phyloP scores from a whole-genome alignment of 345 rosid species.

The Cardiospermum halicacabum region DNA sequence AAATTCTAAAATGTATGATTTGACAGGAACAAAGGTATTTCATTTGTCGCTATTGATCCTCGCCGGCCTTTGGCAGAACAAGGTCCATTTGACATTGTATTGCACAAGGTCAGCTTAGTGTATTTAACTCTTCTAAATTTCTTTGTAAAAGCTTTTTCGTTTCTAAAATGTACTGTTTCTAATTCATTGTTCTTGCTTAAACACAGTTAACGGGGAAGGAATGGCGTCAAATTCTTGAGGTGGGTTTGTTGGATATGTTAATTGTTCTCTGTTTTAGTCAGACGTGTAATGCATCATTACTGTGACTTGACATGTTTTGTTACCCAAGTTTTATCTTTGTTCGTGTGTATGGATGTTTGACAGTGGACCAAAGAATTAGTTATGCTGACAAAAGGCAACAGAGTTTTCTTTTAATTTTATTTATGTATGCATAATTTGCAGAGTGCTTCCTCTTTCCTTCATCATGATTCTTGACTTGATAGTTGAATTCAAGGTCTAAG shows the following conservation, averaged over 20 bases:
- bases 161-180: neutral
- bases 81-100: conserved; percentile 76
- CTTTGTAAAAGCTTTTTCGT: too few relatives aligned
- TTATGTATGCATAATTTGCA: conserved; percentile 40
- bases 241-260: conserved; percentile 21
- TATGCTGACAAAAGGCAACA: conserved; percentile 6
- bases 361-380: conserved; percentile 19
- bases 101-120: conserved; percentile 59
- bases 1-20: neutral
- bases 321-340: neutral
- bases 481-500: conserved; percentile 41
- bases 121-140: neutral
- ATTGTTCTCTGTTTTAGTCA: conserved; percentile 1
- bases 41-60: conserved; percentile 72
- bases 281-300: neutral
- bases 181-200: conserved; percentile 5
- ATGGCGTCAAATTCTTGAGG: conserved; percentile 84
- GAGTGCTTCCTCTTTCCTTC: conserved; percentile 44
- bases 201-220: conserved; percentile 62
- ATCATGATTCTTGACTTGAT: conserved; percentile 45
- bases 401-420: conserved; percentile 28
- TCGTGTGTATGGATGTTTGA: neutral
- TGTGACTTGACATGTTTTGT: conserved; percentile 1
- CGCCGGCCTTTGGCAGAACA: conserved; percentile 68
- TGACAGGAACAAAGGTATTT: conserved; percentile 47